Evolutionary conservation across 306 rosid genomes (phyloP), one percentile per base, ranked within the genome.

Genomic region (Fragaria iinumae): DNA sequence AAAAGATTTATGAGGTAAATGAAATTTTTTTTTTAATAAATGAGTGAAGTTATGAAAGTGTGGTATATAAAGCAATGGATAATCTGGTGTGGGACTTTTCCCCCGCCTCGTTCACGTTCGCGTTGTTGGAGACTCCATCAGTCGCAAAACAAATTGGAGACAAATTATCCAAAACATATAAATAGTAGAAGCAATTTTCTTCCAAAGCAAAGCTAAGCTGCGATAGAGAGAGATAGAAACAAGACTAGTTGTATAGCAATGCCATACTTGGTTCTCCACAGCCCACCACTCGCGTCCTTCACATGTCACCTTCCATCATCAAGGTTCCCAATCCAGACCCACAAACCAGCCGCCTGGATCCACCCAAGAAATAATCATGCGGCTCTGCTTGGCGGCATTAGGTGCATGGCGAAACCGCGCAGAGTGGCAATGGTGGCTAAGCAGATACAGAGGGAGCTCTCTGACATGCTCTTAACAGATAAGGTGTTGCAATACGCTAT

Each of bases 381-480:
- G 72, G 12, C 45, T 79, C 53, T 45, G 50, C 84, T 67, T 64
- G 52, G 69, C 4, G 72, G 81, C 32, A 72, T 89, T 21, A 84
- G 79, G 87, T 92, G 96, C 83, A 95, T 95, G 97, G 97, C 97
- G 0, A 90, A 90, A 77, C 95, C 99, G 0, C 79, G 91, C 66
- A 84, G 99, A 84, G 96, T 95, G 63, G 91, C 92, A 83, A 95
- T 95, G 97, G 99, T 95, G 83, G 91, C 97, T 2, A 89, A 91
- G 80, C 97, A 95, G 91, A 95, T 95, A 27, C 72, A 71, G 79
- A 88, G 97, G 84, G 99, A 95, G 80, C 86, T 95, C 64, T 92
- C 98, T 60, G 90, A 92, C 10, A 95, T 95, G 99, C 97, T 95
- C 5, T 81, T 89, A 20, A 89, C 95, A 2, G 99, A 95, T 72